Evolutionary conservation across 2,329 filamentous ascomycete genomes (phyloP), one percentile per base, ranked within the genome.

Genomic region (Chaetomium strumarium): DNA sequence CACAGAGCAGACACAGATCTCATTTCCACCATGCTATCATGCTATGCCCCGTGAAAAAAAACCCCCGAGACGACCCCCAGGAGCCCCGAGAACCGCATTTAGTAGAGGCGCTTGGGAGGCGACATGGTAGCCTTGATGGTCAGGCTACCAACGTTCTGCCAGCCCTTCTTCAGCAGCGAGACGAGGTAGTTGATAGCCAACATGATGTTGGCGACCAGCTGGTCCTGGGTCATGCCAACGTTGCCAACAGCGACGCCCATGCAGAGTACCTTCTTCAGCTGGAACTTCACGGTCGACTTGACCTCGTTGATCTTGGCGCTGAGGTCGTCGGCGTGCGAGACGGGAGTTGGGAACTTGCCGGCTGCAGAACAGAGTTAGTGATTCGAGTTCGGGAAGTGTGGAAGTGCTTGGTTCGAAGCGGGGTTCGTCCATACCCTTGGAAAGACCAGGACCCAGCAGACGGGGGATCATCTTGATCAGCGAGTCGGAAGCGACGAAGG

Each of bases 281-380:
- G 91, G 88, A 99, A 99, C 87, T 99, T 99, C 87, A 99, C 97
- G 77, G 93, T 99, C 68, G 90, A 96, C 88, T 96, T 97, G 84
- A 99, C 92, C 75, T 99, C 93, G 79, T 81, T 96, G 82, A 97
- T 90, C 86, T 96, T 96, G 82, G 78, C 83, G 74, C 78, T 81
- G 65, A 99, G 85, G 74, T 97, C 92, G 72, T 99, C 93, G 74
- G 81, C 75, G 87, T 99, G 93, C 63, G 91, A 96, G 78, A 99
- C 88, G 65, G 93, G 93, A 63, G 92, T 96, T 62, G 93, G 93
- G 88, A 99, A 99, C 84, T 99, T 99, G 81, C 93, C 93, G 71
- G 93, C 91, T 91, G 74, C 66, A 58, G 63, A 62, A 62, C 9
- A 13, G 10, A 52, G 67, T 70, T 63, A 70, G 64, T 51, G 38